Percentiles rank a stretch among this genome's conserved stretches.
phyloP scores from a whole-genome alignment of 768 basidiomycete species.

The Serendipita sp. region DNA sequence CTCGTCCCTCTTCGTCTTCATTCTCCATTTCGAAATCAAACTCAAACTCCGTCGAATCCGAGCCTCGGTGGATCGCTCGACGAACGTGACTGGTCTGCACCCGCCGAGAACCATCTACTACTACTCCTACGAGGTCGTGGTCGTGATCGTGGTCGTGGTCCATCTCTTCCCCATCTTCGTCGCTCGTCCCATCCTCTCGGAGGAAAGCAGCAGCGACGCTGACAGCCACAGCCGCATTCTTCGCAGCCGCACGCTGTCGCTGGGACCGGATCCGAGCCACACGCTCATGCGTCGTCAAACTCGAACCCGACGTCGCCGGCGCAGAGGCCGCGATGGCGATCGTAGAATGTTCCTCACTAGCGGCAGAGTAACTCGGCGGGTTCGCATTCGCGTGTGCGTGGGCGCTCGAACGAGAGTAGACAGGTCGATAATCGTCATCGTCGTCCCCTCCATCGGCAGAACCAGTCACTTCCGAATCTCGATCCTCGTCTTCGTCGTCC shows the following conservation, averaged over 20 bases:
- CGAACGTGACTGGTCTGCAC: background rate
- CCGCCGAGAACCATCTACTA: background rate
- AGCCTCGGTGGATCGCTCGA: background rate
- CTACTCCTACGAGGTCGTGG: background rate
- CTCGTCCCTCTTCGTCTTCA: background rate
- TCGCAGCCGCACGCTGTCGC: background rate
- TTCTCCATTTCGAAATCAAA: too few relatives aligned
- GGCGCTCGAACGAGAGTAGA: background rate
- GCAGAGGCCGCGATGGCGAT: background rate
- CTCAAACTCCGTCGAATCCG: too few relatives aligned
- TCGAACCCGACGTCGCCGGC: background rate
- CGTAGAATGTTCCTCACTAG: background rate
- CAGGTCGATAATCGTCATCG: constrained; percentile 1
- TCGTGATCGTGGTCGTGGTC: too few relatives aligned
- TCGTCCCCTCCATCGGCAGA: background rate
- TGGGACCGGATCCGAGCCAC: background rate
- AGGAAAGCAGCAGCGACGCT: background rate
- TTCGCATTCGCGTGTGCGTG: background rate
- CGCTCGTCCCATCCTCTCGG: background rate
- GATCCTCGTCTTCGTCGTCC: background rate
- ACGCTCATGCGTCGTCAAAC: background rate
- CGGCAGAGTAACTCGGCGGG: background rate
- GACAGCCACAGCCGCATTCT: background rate
- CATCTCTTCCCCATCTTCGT: background rate
- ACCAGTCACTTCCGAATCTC: background rate